Conservation (phyloP, 1,284 basidiomycete genomes). For the Malassezia psittaci region DNA sequence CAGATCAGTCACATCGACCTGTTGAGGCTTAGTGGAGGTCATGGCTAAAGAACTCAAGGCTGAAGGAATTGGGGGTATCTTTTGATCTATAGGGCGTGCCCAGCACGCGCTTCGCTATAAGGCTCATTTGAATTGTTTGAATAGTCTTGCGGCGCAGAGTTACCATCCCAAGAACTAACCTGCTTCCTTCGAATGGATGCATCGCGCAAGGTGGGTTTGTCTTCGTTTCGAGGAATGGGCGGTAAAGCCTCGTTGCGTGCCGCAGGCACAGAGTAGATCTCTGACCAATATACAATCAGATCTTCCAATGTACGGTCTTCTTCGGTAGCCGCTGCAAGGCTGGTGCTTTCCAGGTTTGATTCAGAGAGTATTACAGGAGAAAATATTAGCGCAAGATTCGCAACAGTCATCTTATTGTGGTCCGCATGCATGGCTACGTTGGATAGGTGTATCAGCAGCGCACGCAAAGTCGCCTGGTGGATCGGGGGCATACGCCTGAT, state of each 20-base stretch:
- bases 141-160: background rate
- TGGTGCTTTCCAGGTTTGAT: slow-evolving; percentile 32
- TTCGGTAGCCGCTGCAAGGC: slow-evolving; percentile 38
- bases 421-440: slow-evolving; percentile 61
- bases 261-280: slow-evolving; percentile 22
- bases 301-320: slow-evolving; percentile 43
- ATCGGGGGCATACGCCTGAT: slow-evolving; percentile 56
- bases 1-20: slow-evolving; percentile 31
- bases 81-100: background rate
- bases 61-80: background rate
- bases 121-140: background rate
- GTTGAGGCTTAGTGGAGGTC: background rate
- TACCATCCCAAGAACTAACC: slow-evolving; percentile 1
- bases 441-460: slow-evolving; percentile 76
- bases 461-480: slow-evolving; percentile 77
- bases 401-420: slow-evolving; percentile 87
- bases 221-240: background rate
- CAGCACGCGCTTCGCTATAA: background rate
- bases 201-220: background rate
- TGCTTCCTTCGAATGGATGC: background rate
- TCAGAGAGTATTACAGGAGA: slow-evolving; percentile 42
- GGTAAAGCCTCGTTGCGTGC: background rate
- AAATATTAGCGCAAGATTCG: slow-evolving; percentile 50
- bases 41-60: slow-evolving; percentile 17
- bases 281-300: slow-evolving; percentile 31